Evolutionary conservation across 2,329 filamentous ascomycete genomes (phyloP).

Genomic region (Aspergillus pseudotamarii): DNA sequence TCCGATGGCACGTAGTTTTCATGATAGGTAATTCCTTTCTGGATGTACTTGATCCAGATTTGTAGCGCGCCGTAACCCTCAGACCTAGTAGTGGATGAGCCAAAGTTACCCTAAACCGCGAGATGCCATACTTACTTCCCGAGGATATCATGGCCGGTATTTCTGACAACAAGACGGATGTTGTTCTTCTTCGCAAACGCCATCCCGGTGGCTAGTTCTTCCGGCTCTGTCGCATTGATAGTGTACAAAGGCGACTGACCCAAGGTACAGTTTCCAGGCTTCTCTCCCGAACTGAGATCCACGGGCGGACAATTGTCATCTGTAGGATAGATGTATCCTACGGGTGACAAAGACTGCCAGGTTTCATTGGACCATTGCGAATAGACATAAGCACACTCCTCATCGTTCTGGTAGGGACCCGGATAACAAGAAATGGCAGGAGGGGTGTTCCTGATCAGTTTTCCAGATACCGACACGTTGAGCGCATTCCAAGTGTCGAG

Average conservation of each 20-base stretch:
- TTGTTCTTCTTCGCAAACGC: constrained; percentile 53
- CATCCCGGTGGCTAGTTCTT: constrained; percentile 29
- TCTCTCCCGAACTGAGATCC: constrained; percentile 24
- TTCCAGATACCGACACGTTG: constrained; percentile 36
- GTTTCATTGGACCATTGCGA: constrained; percentile 28
- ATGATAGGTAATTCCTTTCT: constrained; percentile 32
- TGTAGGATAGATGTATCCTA: constrained; percentile 32
- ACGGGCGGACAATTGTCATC: constrained; percentile 31
- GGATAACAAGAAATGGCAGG: constrained; percentile 40
- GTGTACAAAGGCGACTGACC: constrained; percentile 31
- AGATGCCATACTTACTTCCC: constrained; percentile 10
- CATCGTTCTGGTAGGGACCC: constrained; percentile 26
- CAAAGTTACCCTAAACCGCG: not conserved
- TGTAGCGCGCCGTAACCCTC: constrained; percentile 33
- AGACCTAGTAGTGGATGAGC: constrained; percentile 20
- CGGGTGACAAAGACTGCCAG: constrained; percentile 30
- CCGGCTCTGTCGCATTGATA: constrained; percentile 30
- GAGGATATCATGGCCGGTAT: constrained; percentile 43
- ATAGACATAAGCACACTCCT: constrained; percentile 27
- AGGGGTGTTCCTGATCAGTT: constrained; percentile 36
- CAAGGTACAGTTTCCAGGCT: constrained; percentile 27
- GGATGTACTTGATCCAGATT: constrained; percentile 34
- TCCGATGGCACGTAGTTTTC: constrained; percentile 26
- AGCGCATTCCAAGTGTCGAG: constrained; percentile 31
- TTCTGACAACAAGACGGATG: constrained; percentile 52